Conservation (phyloP, 2,329 filamentous ascomycete species). For the Phialemonium atrogriseum region DNA sequence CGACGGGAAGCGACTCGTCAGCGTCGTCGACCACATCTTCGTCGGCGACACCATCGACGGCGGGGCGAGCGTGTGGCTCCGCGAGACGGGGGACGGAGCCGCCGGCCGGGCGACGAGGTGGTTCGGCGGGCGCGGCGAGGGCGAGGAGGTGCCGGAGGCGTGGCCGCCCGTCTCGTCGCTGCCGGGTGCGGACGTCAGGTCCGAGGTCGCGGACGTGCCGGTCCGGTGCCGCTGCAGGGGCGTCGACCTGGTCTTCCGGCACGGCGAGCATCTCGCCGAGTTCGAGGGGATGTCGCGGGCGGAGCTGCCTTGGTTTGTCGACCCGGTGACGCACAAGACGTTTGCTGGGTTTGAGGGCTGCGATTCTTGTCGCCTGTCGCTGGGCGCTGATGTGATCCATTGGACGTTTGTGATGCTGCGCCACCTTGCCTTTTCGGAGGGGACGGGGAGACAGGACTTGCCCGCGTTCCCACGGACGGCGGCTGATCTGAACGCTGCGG, state of each 20-base stretch:
- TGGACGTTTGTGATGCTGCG: slow-evolving; percentile 35
- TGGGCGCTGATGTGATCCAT: slow-evolving; percentile 32
- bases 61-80: slow-evolving; percentile 39
- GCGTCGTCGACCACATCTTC: slow-evolving; percentile 30
- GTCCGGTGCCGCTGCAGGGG: slow-evolving; percentile 39
- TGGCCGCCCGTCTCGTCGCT: slow-evolving; percentile 18
- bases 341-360: slow-evolving; percentile 34
- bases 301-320: slow-evolving; percentile 32
- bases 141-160: slow-evolving; percentile 18
- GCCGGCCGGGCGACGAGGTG: slow-evolving; percentile 13
- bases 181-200: slow-evolving; percentile 10
- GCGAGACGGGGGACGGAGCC: slow-evolving; percentile 3
- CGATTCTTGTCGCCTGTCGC: slow-evolving; percentile 34
- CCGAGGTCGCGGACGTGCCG: slow-evolving; percentile 17
- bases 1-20: slow-evolving; percentile 17
- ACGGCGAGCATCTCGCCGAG: slow-evolving; percentile 17
- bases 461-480: slow-evolving; percentile 20
- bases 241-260: slow-evolving; percentile 30
- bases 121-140: slow-evolving; percentile 12
- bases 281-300: slow-evolving; percentile 16
- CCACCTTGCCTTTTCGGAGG: slow-evolving; percentile 25
- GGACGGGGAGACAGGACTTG: neutral
- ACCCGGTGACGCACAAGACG: slow-evolving; percentile 31
- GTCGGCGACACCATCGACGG: slow-evolving; percentile 44
- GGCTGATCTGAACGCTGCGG: slow-evolving; percentile 23